Percentiles rank a stretch among this genome's conserved stretches.
phyloP scores from a whole-genome alignment of 805 yeast genomes.

The Zygoascus bituminiphila region DNA sequence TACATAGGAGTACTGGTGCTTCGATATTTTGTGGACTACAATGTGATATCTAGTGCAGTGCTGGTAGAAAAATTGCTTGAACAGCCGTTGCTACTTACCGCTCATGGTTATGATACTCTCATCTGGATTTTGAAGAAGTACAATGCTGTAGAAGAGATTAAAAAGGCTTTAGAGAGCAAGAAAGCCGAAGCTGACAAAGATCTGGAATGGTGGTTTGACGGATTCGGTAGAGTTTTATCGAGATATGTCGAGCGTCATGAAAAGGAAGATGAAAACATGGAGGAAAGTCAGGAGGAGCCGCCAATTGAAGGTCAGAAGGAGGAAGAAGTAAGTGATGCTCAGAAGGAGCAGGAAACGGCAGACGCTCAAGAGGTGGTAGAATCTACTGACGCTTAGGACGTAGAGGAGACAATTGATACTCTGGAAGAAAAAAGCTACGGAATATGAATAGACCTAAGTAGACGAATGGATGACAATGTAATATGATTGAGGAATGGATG shows the following conservation, averaged over 20 bases:
- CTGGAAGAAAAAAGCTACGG: too few species aligned
- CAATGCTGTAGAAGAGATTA: neutral
- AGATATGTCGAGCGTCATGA: neutral
- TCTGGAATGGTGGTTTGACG: slow-evolving; percentile 1
- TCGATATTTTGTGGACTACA: slow-evolving; percentile 42
- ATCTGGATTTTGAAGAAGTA: slow-evolving; percentile 6
- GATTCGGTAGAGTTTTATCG: neutral
- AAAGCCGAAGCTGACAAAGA: neutral
- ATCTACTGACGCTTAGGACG: neutral
- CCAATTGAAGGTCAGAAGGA: too few species aligned
- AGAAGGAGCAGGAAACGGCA: neutral
- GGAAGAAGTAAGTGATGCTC: neutral
- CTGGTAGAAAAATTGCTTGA: neutral
- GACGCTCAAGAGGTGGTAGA: neutral
- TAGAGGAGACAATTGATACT: too few species aligned
- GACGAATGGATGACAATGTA: too few species aligned
- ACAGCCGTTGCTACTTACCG: slow-evolving; percentile 1
- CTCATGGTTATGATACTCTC: slow-evolving; percentile 10
- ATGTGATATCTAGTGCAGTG: slow-evolving; percentile 28
- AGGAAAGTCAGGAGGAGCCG: neutral
- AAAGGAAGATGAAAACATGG: neutral
- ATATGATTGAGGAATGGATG: too few species aligned
- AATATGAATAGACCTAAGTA: too few species aligned
- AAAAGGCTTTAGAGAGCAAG: neutral
- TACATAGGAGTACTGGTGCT: slow-evolving; percentile 55